These are phyloP conservation scores for Saturnispora silvae DNA, from an alignment of 805 yeast species.

Conservation along the genomic window DNA sequence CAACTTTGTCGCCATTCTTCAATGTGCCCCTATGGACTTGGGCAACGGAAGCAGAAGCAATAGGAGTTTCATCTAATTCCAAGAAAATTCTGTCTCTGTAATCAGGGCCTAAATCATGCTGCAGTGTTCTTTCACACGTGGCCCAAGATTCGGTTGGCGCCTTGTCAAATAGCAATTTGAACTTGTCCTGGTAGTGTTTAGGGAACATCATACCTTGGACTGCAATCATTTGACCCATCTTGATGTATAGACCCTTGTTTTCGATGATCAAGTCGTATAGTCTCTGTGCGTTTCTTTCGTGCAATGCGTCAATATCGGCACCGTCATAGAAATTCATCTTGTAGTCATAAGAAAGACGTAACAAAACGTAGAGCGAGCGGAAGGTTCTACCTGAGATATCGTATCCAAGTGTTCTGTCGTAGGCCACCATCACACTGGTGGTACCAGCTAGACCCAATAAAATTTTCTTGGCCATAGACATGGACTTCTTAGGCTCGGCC, in stretches of 20 bases:
- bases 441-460: slow-evolving; percentile 11
- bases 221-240: slow-evolving; percentile 72
- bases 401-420: slow-evolving; percentile 30
- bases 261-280: slow-evolving; percentile 32
- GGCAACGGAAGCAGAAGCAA: slow-evolving; percentile 70
- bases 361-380: slow-evolving; percentile 38
- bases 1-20: slow-evolving; percentile 40
- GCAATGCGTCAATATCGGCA: slow-evolving; percentile 42
- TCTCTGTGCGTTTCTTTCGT: slow-evolving; percentile 46
- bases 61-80: slow-evolving; percentile 42
- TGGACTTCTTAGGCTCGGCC: background rate
- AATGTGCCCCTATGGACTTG: slow-evolving; percentile 53
- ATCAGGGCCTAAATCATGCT: slow-evolving; percentile 31
- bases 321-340: slow-evolving; percentile 39
- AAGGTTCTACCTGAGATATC: slow-evolving; percentile 42
- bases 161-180: slow-evolving; percentile 49
- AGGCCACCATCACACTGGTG: slow-evolving; percentile 16
- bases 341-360: slow-evolving; percentile 50
- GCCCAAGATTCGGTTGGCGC: slow-evolving; percentile 56
- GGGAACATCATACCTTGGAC: slow-evolving; percentile 66
- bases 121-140: slow-evolving; percentile 31
- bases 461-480: slow-evolving; percentile 6
- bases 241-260: slow-evolving; percentile 58
- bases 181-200: slow-evolving; percentile 45
- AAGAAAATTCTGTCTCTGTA: slow-evolving; percentile 32